Base-by-base conservation (phyloP, 2,329 filamentous ascomycete genomes). In the Cladophialophora immunda region DNA sequence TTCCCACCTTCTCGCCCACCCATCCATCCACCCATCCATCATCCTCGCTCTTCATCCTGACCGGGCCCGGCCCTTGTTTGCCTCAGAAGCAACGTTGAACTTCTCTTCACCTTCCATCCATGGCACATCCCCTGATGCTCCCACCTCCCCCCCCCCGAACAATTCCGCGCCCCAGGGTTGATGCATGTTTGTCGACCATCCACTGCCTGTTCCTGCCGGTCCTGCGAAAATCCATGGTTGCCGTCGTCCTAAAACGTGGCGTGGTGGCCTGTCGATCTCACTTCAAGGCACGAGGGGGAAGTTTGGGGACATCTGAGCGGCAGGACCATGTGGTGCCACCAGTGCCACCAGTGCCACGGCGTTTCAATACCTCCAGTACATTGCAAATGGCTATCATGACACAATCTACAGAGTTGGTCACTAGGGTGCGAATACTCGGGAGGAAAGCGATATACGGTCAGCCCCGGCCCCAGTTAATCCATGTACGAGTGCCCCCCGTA, bases 231-330 rank as follows among this genome's bases (percentile, higher is more conserved):
- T 61, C 58, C 38, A 29, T 61, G 59, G 32, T 58, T 62, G 58
- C 64, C 45, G 11, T 30, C 30, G 29, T n/a, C 54, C 7, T 54
- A 30, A 38, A 58, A 63, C 52, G 66, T 68, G 66, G 66, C 63
- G 66, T 68, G 65, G 65, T 67, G 59, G 56, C 62, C 62, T 64
- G 62, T 58, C 58, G 58, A 56, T 59, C 64, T 32, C 47, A 47
- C 47, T 25, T n/a, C 45, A 50, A 19, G 45, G 45, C 19, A 50
- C 3, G 45, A 50, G n/a, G 45, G 45, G 19, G 3, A 32, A n/a
- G n/a, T 25, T 22, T 30, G 17, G 29, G 41, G 61, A 34, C 32
- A 59, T 27, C 36, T 36, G 17, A 41, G 19, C 30, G 47, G 34
- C 41, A 47, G 58, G 36, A 34, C 32, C 32, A 34, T 38, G 59